Percentiles rank a stretch among this genome's conserved stretches.
These are phyloP conservation scores for Kondoa subrosea DNA, from an alignment of 768 basidiomycete species.

Conservation along the genomic window DNA sequence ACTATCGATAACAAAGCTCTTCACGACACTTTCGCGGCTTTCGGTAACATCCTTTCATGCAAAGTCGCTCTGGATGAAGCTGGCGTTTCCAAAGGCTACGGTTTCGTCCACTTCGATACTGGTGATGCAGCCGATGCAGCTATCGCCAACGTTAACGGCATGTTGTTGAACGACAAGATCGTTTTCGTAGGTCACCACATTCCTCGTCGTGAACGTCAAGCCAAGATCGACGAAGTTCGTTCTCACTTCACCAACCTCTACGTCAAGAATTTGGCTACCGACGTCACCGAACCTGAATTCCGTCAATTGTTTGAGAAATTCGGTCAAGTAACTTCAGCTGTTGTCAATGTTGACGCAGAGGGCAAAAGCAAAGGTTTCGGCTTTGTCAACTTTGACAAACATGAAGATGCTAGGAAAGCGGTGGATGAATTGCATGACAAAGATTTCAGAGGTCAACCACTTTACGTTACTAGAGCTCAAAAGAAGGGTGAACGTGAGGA, in stretches of 20 bases:
- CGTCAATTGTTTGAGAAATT: constrained; percentile 56
- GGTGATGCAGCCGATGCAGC: constrained; percentile 87
- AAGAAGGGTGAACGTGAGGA: constrained; percentile 98
- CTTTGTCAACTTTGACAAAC: constrained; percentile 87
- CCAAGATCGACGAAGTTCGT: constrained; percentile 95
- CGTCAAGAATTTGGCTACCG: constrained; percentile 85
- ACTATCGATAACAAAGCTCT: constrained; percentile 51
- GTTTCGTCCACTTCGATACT: constrained; percentile 98
- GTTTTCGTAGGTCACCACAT: constrained; percentile 96
- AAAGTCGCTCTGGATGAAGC: constrained; percentile 95
- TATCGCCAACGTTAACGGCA: constrained; percentile 97
- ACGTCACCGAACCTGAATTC: constrained; percentile 72
- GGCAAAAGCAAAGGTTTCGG: constrained; percentile 95
- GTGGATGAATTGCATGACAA: constrained; percentile 75
- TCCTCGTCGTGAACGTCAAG: constrained; percentile 94
- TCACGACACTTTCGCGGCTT: constrained; percentile 97
- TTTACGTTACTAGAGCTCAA: constrained; percentile 91
- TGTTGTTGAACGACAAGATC: constrained; percentile 99
- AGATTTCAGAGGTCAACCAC: constrained; percentile 67
- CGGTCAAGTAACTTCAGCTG: constrained; percentile 74
- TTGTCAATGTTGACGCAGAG: constrained; percentile 64
- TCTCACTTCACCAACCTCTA: constrained; percentile 96
- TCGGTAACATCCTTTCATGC: constrained; percentile 96
- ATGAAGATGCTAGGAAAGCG: constrained; percentile 80
- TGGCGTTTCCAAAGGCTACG: constrained; percentile 90